phyloP scores from a whole-genome alignment of 768 basidiomycete species.

The Lentinula sp. region DNA sequence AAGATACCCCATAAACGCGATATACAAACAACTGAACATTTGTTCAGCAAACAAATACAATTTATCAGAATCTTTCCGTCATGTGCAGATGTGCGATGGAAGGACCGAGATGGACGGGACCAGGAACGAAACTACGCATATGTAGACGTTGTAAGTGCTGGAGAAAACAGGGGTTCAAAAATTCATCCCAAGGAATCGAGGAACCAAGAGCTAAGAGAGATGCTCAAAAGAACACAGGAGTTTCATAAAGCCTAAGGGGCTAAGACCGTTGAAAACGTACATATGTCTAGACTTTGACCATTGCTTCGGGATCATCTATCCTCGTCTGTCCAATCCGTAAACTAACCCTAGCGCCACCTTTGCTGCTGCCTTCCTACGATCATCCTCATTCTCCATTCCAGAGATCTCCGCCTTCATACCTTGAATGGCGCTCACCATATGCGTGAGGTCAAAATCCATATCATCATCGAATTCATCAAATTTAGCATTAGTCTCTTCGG shows the following conservation, averaged over 20 bases:
- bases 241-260: neutral
- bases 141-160: neutral
- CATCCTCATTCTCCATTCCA: constrained; percentile 54
- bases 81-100: neutral
- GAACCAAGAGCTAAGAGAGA: neutral
- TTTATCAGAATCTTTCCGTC: neutral
- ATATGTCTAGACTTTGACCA: neutral
- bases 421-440: constrained; percentile 55
- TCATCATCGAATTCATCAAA: constrained; percentile 28
- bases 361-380: constrained; percentile 64
- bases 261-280: neutral
- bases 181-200: neutral
- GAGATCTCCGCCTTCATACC: constrained; percentile 73
- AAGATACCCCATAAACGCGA: neutral
- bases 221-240: neutral
- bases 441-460: constrained; percentile 55
- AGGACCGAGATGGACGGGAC: neutral
- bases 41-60: neutral
- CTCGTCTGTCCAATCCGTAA: constrained; percentile 47
- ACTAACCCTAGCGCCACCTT: constrained; percentile 67
- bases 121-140: neutral
- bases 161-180: neutral
- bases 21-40: neutral
- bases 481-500: constrained; percentile 1
- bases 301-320: constrained; percentile 3